Base-by-base conservation (phyloP, 148 eudicot species). In the Rhododendron henanense region DNA sequence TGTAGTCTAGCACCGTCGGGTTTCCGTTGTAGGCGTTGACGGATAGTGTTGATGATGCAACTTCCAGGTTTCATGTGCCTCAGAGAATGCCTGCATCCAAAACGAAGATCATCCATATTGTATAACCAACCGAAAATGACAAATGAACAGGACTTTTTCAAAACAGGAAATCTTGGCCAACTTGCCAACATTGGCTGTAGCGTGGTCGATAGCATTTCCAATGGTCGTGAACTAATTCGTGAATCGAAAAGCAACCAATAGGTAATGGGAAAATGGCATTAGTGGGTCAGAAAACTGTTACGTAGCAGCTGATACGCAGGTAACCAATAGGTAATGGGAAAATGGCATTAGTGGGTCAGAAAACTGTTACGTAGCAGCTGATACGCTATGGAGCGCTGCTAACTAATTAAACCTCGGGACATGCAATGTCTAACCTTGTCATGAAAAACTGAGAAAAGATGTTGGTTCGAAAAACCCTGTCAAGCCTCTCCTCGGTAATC, bases 1-100 rank as follows among this genome's bases (percentile, higher is more conserved):
- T 35, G 28, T 78, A 44, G 81, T 78, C 81, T 78, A 78, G 81
- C 3, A 21, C 81, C 53, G 3, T 23, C 4, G 81, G 81, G 51
- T 78, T 78, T 16, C 81, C 87, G 2, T 2, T 3, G 85, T 91
- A 90, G 23, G 90, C 90, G 44, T 50, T n/a, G 8, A 81, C 90
- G 1, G 33, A 65, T 65, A n/a, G 71, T 65, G 71, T 25, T 67
- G 74, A 67, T 67, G 5, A 78, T 78, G 51, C 48, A 8, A 18
- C 81, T 87, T 39, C 90, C 90, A 39, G 81, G 84, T 84, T 85
- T 88, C 93, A 91, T 91, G 57, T 90, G 88, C 63, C 73, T 88
- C 31, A 91, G 73, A 15, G 93, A 81, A 59, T 86, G 82, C 85
- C 92, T 88, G 33, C 77, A n/a, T 10, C 74, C 77, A 15, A 11